These are phyloP conservation scores for Geotrichum histeridarum DNA, from an alignment of 1,139 yeast species.

Conservation along the genomic window DNA sequence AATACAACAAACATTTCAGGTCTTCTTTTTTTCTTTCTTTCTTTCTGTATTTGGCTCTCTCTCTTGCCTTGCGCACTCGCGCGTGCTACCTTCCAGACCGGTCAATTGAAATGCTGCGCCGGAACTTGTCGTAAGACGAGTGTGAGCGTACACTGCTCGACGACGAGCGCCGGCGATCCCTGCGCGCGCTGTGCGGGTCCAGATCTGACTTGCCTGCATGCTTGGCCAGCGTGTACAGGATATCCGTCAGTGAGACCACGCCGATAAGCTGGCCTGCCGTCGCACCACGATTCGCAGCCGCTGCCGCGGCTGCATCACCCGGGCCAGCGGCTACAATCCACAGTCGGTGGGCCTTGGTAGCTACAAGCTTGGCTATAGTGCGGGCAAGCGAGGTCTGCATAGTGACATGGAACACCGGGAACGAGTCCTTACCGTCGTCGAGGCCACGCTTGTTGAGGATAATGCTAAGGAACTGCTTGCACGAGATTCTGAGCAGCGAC, in stretches of 20 bases:
- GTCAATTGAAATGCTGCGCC: conserved; percentile 22
- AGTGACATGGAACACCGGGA: conserved; percentile 91
- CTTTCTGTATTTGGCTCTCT: too few relatives aligned
- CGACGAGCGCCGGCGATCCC: conserved; percentile 66
- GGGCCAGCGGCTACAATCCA: conserved; percentile 70
- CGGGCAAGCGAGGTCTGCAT: conserved; percentile 76
- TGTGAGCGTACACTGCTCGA: conserved; percentile 36
- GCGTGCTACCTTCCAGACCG: conserved; percentile 7
- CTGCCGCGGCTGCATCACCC: conserved; percentile 13
- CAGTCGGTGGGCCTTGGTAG: conserved; percentile 85
- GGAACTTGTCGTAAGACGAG: conserved; percentile 23
- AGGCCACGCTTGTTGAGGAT: conserved; percentile 83
- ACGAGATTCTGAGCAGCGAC: conserved; percentile 70
- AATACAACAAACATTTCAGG: not conserved
- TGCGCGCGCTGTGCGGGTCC: conserved; percentile 80
- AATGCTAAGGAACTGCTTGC: conserved; percentile 81
- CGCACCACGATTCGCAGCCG: conserved; percentile 16
- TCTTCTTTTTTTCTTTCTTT: not conserved
- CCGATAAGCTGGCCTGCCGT: conserved; percentile 78
- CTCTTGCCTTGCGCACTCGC: not conserved
- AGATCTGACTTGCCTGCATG: conserved; percentile 60
- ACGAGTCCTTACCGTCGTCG: conserved; percentile 90
- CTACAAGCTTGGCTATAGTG: conserved; percentile 89
- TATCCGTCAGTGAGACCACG: conserved; percentile 86
- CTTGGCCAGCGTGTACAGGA: conserved; percentile 72